These are phyloP conservation scores for Helotiales sp. DNA, from an alignment of 2,329 filamentous ascomycete genomes.

Conservation along the genomic window DNA sequence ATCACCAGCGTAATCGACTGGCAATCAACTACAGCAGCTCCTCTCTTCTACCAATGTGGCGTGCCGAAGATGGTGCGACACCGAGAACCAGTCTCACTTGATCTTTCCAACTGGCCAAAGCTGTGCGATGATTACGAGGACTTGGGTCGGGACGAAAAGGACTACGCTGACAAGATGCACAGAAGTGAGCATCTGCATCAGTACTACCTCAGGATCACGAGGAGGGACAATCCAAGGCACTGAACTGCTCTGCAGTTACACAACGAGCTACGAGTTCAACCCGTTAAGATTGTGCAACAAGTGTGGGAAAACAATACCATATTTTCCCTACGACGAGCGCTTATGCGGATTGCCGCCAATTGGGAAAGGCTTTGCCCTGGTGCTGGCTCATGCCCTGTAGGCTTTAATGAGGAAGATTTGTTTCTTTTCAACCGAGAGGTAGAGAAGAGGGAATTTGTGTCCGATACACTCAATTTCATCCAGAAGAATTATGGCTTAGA, in stretches of 20 bases:
- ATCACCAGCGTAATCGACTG: conserved; percentile 44
- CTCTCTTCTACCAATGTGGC: conserved; percentile 22
- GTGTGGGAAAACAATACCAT: conserved; percentile 9
- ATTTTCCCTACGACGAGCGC: conserved; percentile 15
- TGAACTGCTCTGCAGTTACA: conserved; percentile 15
- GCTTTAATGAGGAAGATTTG: conserved; percentile 15
- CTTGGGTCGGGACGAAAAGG: conserved; percentile 7
- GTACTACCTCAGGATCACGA: conserved; percentile 11
- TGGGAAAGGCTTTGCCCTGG: conserved; percentile 14
- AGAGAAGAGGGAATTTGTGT: conserved; percentile 9
- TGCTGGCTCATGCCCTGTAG: conserved; percentile 14
- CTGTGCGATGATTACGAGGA: conserved; percentile 5
- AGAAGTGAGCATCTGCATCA: conserved; percentile 3
- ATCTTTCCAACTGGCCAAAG: conserved; percentile 2
- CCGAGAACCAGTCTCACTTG: neutral
- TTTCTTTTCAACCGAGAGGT: conserved; percentile 3
- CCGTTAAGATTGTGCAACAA: neutral
- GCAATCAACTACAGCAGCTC: conserved; percentile 22
- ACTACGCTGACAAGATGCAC: conserved; percentile 1
- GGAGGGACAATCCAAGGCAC: conserved; percentile 3
- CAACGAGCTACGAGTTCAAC: conserved; percentile 7
- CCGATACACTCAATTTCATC: conserved; percentile 10
- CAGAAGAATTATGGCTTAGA: conserved; percentile 11
- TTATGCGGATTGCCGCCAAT: conserved; percentile 10
- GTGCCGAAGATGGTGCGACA: conserved; percentile 3